Conservation (phyloP, 352 stramenopile genomes). For the Phytophthora uliginosa region DNA sequence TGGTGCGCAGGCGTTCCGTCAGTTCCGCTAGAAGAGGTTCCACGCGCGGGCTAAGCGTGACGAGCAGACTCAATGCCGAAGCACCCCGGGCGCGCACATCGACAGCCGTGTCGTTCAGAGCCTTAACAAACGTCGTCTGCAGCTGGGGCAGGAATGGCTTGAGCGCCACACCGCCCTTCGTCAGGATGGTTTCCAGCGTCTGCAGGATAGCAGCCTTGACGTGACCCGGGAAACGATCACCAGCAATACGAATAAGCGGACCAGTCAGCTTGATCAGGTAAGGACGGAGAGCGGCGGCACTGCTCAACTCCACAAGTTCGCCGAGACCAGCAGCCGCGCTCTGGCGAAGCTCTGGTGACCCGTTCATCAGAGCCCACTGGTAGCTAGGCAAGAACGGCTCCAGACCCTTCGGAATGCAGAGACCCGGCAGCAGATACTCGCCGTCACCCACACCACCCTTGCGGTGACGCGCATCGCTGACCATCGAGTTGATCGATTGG, state of each 20-base stretch:
- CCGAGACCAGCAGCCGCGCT: constrained; percentile 96
- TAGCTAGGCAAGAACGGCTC: constrained; percentile 98
- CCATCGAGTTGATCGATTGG: constrained; percentile 97
- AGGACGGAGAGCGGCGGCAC: constrained; percentile 89
- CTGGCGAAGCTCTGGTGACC: constrained; percentile 88
- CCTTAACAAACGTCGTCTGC: constrained; percentile 99
- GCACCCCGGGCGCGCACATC: constrained; percentile 94
- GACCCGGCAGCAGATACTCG: constrained; percentile 82
- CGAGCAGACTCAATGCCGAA: constrained; percentile 94
- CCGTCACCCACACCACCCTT: constrained; percentile 91
- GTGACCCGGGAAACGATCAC: constrained; percentile 97
- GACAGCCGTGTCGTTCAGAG: constrained; percentile 97
- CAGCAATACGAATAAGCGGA: constrained; percentile 99
- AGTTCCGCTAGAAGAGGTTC: constrained; percentile 98
- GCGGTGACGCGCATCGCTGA: constrained; percentile 95
- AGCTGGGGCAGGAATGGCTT: constrained; percentile 99
- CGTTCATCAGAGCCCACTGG: constrained; percentile 98
- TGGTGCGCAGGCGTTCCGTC: constrained; percentile 80
- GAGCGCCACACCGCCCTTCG: constrained; percentile 96
- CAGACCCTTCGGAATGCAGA: constrained; percentile 91
- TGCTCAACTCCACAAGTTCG: constrained; percentile 97
- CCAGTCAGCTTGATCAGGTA: constrained; percentile 99
- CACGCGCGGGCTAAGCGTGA: constrained; percentile 95
- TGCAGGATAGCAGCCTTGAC: constrained; percentile 99
- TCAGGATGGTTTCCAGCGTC: constrained; percentile 97